Evolutionary conservation across 1,284 basidiomycete species (phyloP), one percentile per base, ranked within the genome.

Genomic region (Cerrena zonata): DNA sequence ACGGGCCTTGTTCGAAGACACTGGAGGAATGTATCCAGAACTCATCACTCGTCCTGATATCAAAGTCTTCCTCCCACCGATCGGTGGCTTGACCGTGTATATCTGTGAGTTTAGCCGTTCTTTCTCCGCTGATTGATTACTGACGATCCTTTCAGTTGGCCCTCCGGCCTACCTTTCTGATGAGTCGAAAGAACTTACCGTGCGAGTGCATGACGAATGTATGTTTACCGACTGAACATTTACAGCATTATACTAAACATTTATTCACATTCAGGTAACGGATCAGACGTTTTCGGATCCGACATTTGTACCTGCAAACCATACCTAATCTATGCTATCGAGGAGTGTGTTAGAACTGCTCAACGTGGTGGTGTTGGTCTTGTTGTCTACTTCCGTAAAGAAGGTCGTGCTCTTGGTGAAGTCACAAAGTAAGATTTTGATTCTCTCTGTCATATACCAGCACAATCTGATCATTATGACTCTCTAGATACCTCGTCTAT

Each of bases 251-350:
- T 34, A 34, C 30, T 15, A 7, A 15, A 7, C 7, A 7, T 15
- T 34, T 34, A 34, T 15, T 34, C 30, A 15, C 30, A 34, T 34
- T 15, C 55, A 85, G 84, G 85, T 60, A 91, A 90, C 60, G 88
- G 88, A 11, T 90, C 87, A 10, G 88, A 91, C 63, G 87, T 91
- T 41, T 92, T 92, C 63, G 93, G 91, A 15, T 92, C 89, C 1
- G 93, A 95, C 59, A 93, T 94, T 58, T 97, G 94, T 67, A 96
- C 94, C 0, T 96, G 94, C 75, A 91, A 93, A 63, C 94, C 90
- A 0, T 95, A 97, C 68, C 79, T 97, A 46, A 82, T 86, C 37
- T 97, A 90, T 61, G 94, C 94, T 3, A 95, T 98, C 57, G 86
- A 92, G 65, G 94, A 98, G 65, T 94, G 91, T 54, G 86, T 96